Evolutionary conservation across 2,329 filamentous ascomycete genomes (phyloP).

Genomic region (Exutisphaerella laricina): DNA sequence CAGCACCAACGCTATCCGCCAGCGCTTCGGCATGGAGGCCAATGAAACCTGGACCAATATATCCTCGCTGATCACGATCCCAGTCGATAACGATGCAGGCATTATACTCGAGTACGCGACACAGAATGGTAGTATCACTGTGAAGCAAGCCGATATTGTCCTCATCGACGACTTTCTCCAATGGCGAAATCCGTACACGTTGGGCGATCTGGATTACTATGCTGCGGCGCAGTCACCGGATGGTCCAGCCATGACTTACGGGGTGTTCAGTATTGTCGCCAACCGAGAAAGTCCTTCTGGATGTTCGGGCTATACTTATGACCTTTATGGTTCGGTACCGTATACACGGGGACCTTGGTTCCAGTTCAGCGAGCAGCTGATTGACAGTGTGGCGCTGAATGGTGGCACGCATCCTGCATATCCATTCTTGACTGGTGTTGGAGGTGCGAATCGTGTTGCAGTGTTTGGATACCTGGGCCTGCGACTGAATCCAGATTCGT

Average conservation of each 20-base stretch:
- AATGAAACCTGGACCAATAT: constrained; percentile 57
- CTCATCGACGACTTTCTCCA: constrained; percentile 60
- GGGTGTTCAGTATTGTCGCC: constrained; percentile 62
- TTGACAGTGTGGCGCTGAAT: constrained; percentile 56
- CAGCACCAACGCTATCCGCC: constrained; percentile 54
- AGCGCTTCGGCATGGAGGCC: constrained; percentile 48
- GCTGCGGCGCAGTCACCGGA: constrained; percentile 62
- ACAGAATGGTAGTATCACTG: constrained; percentile 61
- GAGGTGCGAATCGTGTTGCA: constrained; percentile 62
- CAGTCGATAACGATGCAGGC: constrained; percentile 48
- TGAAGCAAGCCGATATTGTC: constrained; percentile 68
- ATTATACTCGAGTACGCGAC: constrained; percentile 60
- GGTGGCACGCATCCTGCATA: constrained; percentile 64
- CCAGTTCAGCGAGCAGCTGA: constrained; percentile 64
- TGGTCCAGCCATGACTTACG: constrained; percentile 69
- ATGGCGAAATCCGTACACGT: constrained; percentile 52
- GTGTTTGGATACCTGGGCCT: constrained; percentile 64
- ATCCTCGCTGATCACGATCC: constrained; percentile 51
- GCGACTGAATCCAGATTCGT: constrained; percentile 52
- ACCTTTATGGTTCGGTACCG: constrained; percentile 57
- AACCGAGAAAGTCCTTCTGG: constrained; percentile 61
- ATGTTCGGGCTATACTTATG: constrained; percentile 64
- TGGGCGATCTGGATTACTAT: constrained; percentile 62
- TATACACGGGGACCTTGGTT: constrained; percentile 64
- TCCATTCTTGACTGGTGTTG: constrained; percentile 66